Evolutionary conservation across 2,329 filamentous ascomycete genomes (phyloP).

Genomic region (Colletotrichum incanum): DNA sequence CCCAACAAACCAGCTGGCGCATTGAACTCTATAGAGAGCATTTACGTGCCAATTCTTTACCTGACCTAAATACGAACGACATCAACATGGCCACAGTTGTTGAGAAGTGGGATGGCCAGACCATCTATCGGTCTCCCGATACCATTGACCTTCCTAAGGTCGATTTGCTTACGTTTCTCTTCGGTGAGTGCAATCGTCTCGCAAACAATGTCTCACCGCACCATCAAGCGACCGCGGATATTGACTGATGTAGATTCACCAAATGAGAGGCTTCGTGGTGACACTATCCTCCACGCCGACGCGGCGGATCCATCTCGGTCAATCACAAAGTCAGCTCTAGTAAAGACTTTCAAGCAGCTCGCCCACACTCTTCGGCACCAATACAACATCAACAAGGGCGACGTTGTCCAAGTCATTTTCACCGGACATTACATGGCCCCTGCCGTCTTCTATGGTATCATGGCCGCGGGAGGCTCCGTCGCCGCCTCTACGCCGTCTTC

Average conservation of each 20-base stretch:
- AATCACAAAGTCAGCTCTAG: constrained; percentile 68
- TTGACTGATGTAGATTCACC: neutral
- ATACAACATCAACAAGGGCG: constrained; percentile 63
- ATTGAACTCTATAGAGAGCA: neutral
- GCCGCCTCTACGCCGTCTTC: constrained; percentile 67
- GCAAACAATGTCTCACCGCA: neutral
- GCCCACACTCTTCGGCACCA: constrained; percentile 68
- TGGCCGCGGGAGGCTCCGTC: constrained; percentile 73
- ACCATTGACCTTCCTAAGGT: constrained; percentile 54
- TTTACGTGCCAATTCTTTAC: neutral
- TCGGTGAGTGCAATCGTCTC: constrained; percentile 54
- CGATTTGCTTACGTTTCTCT: constrained; percentile 61
- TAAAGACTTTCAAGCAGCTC: constrained; percentile 64
- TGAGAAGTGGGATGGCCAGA: constrained; percentile 42
- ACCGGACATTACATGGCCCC: constrained; percentile 71
- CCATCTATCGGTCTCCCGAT: constrained; percentile 56
- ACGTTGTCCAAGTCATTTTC: constrained; percentile 71
- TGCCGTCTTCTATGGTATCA: constrained; percentile 68
- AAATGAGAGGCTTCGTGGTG: constrained; percentile 53
- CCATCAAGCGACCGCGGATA: neutral
- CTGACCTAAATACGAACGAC: too few relatives aligned
- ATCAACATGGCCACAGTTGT: constrained; percentile 38
- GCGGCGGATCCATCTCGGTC: constrained; percentile 68
- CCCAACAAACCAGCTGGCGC: neutral
- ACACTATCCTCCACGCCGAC: constrained; percentile 70